Evolutionary conservation across 768 basidiomycete species (phyloP).

Genomic region (Lactarius psammicola): DNA sequence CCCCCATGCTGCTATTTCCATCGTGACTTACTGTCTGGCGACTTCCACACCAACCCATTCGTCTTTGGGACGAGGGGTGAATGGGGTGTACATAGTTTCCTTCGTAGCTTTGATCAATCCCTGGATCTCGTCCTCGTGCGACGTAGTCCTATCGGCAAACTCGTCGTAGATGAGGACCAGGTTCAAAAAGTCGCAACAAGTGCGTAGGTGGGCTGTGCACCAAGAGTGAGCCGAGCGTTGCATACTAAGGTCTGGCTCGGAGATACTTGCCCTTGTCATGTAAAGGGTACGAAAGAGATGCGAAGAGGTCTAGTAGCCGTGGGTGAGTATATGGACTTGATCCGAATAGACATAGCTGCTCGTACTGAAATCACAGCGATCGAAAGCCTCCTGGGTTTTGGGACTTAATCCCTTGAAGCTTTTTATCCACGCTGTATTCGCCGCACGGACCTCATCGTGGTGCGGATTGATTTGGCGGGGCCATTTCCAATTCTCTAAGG

Average conservation of each 20-base stretch:
- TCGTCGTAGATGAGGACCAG: slow-evolving; percentile 27
- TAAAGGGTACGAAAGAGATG: slow-evolving; percentile 26
- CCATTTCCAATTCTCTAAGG: slow-evolving; percentile 26
- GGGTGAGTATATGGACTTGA: not conserved
- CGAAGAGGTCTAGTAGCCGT: slow-evolving; percentile 24
- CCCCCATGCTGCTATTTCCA: not conserved
- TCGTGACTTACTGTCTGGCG: slow-evolving; percentile 17
- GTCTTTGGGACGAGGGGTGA: slow-evolving; percentile 16
- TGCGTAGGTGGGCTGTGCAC: slow-evolving; percentile 22
- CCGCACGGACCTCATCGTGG: slow-evolving; percentile 19
- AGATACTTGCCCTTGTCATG: slow-evolving; percentile 10
- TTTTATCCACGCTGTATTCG: slow-evolving; percentile 17
- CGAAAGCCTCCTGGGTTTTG: slow-evolving; percentile 17
- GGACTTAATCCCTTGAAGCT: slow-evolving; percentile 21
- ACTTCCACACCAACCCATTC: slow-evolving; percentile 23
- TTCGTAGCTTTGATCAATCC: slow-evolving; percentile 14
- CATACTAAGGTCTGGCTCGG: not conserved
- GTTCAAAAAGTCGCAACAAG: slow-evolving; percentile 4
- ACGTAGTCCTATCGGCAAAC: slow-evolving; percentile 12
- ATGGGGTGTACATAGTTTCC: slow-evolving; percentile 26
- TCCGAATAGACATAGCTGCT: not conserved
- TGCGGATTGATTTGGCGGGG: slow-evolving; percentile 24
- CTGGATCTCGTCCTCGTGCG: slow-evolving; percentile 3
- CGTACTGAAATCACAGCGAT: slow-evolving; percentile 28
- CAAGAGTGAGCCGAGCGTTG: not conserved